Percentiles rank a stretch among this genome's conserved stretches.
These are phyloP conservation scores for Pichia cephalocereana DNA, from an alignment of 805 yeast genomes.

Conservation along the genomic window DNA sequence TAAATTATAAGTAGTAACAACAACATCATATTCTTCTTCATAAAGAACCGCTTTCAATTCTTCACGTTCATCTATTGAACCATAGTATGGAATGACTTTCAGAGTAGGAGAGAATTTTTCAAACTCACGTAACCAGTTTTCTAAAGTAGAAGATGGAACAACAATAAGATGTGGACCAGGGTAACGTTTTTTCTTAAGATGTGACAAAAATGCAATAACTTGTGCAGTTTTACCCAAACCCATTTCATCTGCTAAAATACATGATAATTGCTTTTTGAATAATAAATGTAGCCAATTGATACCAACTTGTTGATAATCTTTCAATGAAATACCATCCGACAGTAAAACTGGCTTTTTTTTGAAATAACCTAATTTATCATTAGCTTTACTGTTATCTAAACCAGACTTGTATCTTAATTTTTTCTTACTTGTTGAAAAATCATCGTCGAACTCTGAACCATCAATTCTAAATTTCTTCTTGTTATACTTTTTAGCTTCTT, in stretches of 20 bases:
- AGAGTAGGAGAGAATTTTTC: conserved; percentile 77
- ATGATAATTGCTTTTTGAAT: conserved; percentile 70
- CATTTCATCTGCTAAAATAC: conserved; percentile 98
- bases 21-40: conserved; percentile 62
- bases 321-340: conserved; percentile 55
- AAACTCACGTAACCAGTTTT: conserved; percentile 96
- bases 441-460: conserved; percentile 33
- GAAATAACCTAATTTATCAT: conserved; percentile 34
- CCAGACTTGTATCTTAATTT: conserved; percentile 19
- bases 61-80: conserved; percentile 74
- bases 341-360: conserved; percentile 64
- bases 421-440: conserved; percentile 15
- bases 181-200: conserved; percentile 53
- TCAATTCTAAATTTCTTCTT: conserved; percentile 20
- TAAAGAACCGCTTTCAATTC: conserved; percentile 68
- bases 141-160: conserved; percentile 94
- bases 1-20: conserved; percentile 88
- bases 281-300: conserved; percentile 83
- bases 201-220: conserved; percentile 85
- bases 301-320: conserved; percentile 95
- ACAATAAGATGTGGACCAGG: conserved; percentile 85
- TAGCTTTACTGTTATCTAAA: conserved; percentile 15
- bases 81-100: conserved; percentile 88
- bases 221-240: conserved; percentile 97
- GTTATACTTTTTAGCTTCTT: conserved; percentile 5